Evolutionary conservation across 208 protist species (phyloP).

Genomic region (Phytomonas francai): DNA sequence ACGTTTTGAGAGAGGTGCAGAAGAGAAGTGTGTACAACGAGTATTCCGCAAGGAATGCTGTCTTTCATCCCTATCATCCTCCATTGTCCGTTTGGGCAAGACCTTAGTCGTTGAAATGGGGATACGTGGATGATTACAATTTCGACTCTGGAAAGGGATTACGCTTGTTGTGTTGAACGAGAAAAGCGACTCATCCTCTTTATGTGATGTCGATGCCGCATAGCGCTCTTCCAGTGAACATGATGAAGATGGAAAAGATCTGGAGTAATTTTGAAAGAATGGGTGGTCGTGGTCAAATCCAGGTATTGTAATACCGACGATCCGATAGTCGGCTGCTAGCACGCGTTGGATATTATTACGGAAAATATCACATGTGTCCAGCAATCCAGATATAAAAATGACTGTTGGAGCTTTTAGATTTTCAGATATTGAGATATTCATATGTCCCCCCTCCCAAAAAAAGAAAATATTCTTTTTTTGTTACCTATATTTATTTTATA

Average conservation of each 20-base stretch:
- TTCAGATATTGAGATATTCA: slow-evolving; percentile 77
- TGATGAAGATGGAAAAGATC: not conserved
- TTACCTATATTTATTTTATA: slow-evolving; percentile 2
- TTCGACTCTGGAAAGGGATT: not conserved
- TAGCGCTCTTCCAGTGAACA: not conserved
- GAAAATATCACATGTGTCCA: slow-evolving; percentile 72
- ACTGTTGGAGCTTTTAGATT: slow-evolving; percentile 57
- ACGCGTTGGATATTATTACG: slow-evolving; percentile 52
- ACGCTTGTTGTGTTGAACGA: not conserved
- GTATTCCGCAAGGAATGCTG: not conserved
- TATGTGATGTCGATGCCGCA: not conserved
- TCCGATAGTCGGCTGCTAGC: slow-evolving; percentile 37
- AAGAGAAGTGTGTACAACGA: not conserved
- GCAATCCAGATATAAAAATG: slow-evolving; percentile 68
- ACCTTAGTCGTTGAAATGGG: not conserved
- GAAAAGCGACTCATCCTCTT: not conserved
- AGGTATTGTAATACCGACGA: slow-evolving; percentile 64
- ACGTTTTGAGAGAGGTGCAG: not conserved
- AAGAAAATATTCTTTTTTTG: not conserved
- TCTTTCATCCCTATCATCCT: not conserved
- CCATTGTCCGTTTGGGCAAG: not conserved
- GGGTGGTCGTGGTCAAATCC: slow-evolving; percentile 43
- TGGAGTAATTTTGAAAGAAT: slow-evolving; percentile 17
- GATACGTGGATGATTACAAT: not conserved
- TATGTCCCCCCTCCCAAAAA: slow-evolving; percentile 8